These are phyloP conservation scores for Eucalyptus polybractea DNA, from an alignment of 345 rosid species.

Conservation along the genomic window DNA sequence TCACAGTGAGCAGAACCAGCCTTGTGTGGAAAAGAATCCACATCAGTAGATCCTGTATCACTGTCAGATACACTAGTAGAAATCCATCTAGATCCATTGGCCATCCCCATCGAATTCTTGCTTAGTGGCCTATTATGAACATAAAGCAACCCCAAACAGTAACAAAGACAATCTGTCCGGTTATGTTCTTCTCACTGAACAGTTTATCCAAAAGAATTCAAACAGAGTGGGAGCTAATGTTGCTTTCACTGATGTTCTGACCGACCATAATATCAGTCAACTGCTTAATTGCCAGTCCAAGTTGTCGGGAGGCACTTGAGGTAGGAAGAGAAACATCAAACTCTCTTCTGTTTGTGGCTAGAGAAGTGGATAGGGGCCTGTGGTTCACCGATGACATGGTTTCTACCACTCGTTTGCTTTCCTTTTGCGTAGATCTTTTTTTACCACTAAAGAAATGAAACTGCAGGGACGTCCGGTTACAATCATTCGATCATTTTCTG, in stretches of 20 bases:
- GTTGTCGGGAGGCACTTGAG: conserved; percentile 39
- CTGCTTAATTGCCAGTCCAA: conserved; percentile 67
- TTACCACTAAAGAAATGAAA: conserved; percentile 47
- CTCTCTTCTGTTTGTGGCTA: no score
- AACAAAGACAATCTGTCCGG: conserved; percentile 30
- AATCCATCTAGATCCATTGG: conserved; percentile 17
- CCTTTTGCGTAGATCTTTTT: conserved; percentile 39
- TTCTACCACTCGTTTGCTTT: conserved; percentile 12
- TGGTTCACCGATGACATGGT: no score
- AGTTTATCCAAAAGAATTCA: conserved; percentile 44
- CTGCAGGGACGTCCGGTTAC: conserved; percentile 15
- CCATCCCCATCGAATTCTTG: conserved; percentile 16
- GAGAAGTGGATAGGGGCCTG: no score
- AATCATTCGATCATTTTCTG: background rate
- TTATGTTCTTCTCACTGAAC: conserved; percentile 21
- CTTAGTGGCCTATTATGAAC: conserved; percentile 28
- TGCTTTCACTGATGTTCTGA: conserved; percentile 28
- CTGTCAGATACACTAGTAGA: conserved; percentile 7
- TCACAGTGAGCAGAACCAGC: background rate
- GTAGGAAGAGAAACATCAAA: background rate
- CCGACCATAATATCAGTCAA: conserved; percentile 43
- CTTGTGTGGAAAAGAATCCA: conserved; percentile 11
- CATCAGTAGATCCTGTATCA: conserved; percentile 15
- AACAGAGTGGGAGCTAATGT: conserved; percentile 28
- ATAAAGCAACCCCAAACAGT: conserved; percentile 47